Evolutionary conservation across 2,329 filamentous ascomycete genomes (phyloP).

Genomic region (Cladosporium sphaerospermum): DNA sequence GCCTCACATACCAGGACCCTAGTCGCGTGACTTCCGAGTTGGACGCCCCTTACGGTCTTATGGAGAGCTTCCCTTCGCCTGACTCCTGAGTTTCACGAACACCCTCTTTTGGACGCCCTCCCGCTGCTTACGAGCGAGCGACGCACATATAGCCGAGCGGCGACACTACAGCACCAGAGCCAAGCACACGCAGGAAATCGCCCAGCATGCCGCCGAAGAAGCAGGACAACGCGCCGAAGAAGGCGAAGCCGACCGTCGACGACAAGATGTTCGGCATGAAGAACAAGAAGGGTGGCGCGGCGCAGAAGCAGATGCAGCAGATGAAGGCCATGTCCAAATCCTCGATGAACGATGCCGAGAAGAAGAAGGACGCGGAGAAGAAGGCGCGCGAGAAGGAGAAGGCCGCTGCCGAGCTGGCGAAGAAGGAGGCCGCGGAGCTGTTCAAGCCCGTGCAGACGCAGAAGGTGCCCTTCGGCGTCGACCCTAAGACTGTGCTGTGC

Average conservation of each 20-base stretch:
- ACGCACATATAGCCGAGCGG: slow-evolving; percentile 2
- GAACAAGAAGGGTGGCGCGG: slow-evolving; percentile 93
- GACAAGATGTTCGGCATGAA: slow-evolving; percentile 99
- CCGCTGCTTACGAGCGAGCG: not conserved
- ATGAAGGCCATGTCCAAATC: slow-evolving; percentile 67
- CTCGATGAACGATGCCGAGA: slow-evolving; percentile 79
- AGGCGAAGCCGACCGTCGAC: slow-evolving; percentile 60
- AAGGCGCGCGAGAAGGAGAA: slow-evolving; percentile 74
- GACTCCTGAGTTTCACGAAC: slow-evolving; percentile 15
- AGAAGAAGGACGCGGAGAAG: slow-evolving; percentile 65
- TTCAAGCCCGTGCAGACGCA: slow-evolving; percentile 94
- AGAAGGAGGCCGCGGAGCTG: slow-evolving; percentile 70
- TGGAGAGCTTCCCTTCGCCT: slow-evolving; percentile 33
- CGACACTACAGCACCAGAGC: not conserved
- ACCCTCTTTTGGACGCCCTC: not conserved
- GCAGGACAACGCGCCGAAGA: slow-evolving; percentile 42
- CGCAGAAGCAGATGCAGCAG: slow-evolving; percentile 84
- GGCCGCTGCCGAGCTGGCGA: slow-evolving; percentile 78
- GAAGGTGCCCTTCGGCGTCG: slow-evolving; percentile 95
- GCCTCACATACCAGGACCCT: slow-evolving; percentile 4
- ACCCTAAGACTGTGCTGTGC: slow-evolving; percentile 94
- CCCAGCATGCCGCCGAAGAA: slow-evolving; percentile 67
- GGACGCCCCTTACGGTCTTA: slow-evolving; percentile 14
- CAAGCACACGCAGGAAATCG: not conserved
- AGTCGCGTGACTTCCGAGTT: slow-evolving; percentile 11